phyloP scores from a whole-genome alignment of 176 grass and related monocot genomes.

The Thinopyrum elongatum region DNA sequence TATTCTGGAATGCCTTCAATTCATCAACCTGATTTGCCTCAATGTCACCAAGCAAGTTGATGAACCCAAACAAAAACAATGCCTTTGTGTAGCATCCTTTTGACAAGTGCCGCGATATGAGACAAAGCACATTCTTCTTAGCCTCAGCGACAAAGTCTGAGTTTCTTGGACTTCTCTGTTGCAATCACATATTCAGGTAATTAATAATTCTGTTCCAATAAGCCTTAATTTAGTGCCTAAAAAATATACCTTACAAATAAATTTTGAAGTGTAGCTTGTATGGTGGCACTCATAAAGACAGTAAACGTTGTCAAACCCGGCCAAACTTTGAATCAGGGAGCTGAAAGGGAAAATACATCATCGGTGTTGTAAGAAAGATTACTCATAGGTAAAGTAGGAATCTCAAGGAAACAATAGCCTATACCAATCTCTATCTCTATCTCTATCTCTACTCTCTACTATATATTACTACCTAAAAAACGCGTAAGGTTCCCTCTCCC shows the following conservation, averaged over 20 bases:
- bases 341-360: slow-evolving; percentile 25
- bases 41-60: slow-evolving; percentile 57
- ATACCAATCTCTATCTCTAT: no score
- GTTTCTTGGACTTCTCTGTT: slow-evolving; percentile 64
- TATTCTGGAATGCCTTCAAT: slow-evolving; percentile 51
- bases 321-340: slow-evolving; percentile 47
- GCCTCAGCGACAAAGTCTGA: slow-evolving; percentile 57
- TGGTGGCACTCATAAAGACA: slow-evolving; percentile 85
- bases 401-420: not conserved
- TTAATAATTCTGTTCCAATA: slow-evolving; percentile 4
- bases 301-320: slow-evolving; percentile 83
- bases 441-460: no score
- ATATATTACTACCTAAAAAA: no score
- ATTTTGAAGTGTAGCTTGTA: slow-evolving; percentile 78
- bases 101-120: slow-evolving; percentile 50
- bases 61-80: slow-evolving; percentile 75
- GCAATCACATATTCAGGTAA: not conserved
- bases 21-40: slow-evolving; percentile 54
- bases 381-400: not conserved
- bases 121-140: slow-evolving; percentile 43
- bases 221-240: slow-evolving; percentile 9
- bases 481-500: no score
- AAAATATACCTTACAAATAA: slow-evolving; percentile 52
- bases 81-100: slow-evolving; percentile 73
- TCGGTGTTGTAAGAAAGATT: not conserved